Percentiles rank a stretch among this genome's conserved stretches.
Conservation (phyloP, 306 rosid genomes). For the Parietaria judaica region DNA sequence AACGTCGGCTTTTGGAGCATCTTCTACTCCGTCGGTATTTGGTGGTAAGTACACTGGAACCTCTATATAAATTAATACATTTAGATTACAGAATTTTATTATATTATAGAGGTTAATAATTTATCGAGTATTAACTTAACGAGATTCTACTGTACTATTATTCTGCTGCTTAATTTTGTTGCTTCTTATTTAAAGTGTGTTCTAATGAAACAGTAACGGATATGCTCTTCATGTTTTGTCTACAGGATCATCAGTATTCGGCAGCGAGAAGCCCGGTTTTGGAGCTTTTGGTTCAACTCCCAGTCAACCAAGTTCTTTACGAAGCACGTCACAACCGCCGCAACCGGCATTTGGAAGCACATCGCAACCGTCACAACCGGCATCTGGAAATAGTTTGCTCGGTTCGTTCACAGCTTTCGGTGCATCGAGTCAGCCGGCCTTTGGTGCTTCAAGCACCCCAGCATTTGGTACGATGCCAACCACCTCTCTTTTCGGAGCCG, state of each 20-base stretch:
- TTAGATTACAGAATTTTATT: no score
- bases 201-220: no score
- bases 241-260: conserved; percentile 64
- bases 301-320: conserved; percentile 71
- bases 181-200: not conserved
- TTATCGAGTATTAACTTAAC: no score
- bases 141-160: no score
- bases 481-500: conserved; percentile 55
- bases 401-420: conserved; percentile 83
- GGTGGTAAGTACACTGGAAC: conserved; percentile 35
- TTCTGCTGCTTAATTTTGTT: not conserved
- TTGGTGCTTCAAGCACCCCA: conserved; percentile 69
- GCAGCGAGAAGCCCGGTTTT: conserved; percentile 66
- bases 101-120: no score
- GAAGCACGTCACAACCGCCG: conserved; percentile 58
- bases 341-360: conserved; percentile 82
- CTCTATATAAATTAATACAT: no score
- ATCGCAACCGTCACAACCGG: conserved; percentile 68
- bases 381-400: conserved; percentile 78
- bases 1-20: conserved; percentile 57
- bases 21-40: conserved; percentile 61
- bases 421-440: conserved; percentile 57
- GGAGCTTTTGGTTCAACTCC: conserved; percentile 78
- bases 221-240: not conserved
- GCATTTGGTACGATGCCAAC: conserved; percentile 67